Percentiles rank a stretch among this genome's conserved stretches.
These are phyloP conservation scores for Monosporascus sp. DNA, from an alignment of 2,329 filamentous ascomycete genomes.

Conservation along the genomic window DNA sequence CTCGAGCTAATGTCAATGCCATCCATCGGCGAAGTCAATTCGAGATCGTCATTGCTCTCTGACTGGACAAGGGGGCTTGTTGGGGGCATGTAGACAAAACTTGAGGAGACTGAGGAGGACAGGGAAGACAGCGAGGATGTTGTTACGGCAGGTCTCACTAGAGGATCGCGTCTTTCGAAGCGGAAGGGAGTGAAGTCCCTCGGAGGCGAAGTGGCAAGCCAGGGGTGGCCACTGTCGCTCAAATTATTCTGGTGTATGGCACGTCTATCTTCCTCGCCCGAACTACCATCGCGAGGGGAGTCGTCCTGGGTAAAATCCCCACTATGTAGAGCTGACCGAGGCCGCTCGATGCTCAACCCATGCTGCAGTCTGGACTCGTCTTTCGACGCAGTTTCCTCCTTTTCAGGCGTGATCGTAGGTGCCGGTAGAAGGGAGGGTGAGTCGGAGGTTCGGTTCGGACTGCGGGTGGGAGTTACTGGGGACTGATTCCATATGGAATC, in stretches of 20 bases:
- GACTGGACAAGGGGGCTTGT: slow-evolving; percentile 91
- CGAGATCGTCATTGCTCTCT: slow-evolving; percentile 74
- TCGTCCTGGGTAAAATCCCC: slow-evolving; percentile 57
- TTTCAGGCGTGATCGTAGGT: slow-evolving; percentile 45
- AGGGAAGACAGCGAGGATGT: slow-evolving; percentile 53
- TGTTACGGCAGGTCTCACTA: slow-evolving; percentile 31
- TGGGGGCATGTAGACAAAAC: slow-evolving; percentile 79
- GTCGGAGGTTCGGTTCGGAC: slow-evolving; percentile 28
- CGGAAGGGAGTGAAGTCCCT: slow-evolving; percentile 44
- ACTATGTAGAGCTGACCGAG: slow-evolving; percentile 69
- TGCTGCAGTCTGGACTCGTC: slow-evolving; percentile 43
- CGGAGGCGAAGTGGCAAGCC: slow-evolving; percentile 54
- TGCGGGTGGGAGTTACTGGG: slow-evolving; percentile 31
- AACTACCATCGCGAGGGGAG: slow-evolving; percentile 16
- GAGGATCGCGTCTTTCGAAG: slow-evolving; percentile 31
- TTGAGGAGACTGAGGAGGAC: slow-evolving; percentile 70
- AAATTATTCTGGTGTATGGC: slow-evolving; percentile 10
- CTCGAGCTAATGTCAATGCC: slow-evolving; percentile 43
- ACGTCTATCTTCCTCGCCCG: slow-evolving; percentile 16
- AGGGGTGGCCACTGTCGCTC: slow-evolving; percentile 26
- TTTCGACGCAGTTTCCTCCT: slow-evolving; percentile 28
- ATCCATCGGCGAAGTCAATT: slow-evolving; percentile 53
- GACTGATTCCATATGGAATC: slow-evolving; percentile 33
- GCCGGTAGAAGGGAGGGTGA: slow-evolving; percentile 40
- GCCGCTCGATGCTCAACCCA: slow-evolving; percentile 69